Percentiles rank a stretch among this genome's conserved stretches.
These are phyloP conservation scores for Musa troglodytarum DNA, from an alignment of 176 grass and related monocot species.

Conservation along the genomic window DNA sequence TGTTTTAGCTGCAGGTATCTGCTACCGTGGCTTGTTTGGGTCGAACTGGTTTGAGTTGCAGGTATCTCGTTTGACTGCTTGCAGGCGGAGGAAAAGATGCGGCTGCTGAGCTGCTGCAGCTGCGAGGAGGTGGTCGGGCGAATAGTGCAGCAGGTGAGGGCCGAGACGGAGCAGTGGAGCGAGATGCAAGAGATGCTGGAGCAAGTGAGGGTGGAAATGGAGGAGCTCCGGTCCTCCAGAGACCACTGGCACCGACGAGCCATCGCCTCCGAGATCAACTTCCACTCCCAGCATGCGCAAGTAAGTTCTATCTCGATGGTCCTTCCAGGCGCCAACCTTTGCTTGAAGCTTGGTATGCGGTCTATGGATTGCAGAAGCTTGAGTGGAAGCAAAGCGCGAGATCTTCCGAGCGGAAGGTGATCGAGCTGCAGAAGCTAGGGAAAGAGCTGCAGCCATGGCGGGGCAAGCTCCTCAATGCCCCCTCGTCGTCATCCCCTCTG, in stretches of 20 bases:
- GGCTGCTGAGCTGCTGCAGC: slow-evolving; percentile 46
- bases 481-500: slow-evolving; percentile 20
- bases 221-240: slow-evolving; percentile 62
- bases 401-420: slow-evolving; percentile 38
- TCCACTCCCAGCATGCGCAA: slow-evolving; percentile 62
- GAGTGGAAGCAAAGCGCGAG: slow-evolving; percentile 65
- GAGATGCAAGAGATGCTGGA: slow-evolving; percentile 95
- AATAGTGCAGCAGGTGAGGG: slow-evolving; percentile 89
- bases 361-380: slow-evolving; percentile 33
- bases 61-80: not conserved
- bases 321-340: no score
- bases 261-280: slow-evolving; percentile 56
- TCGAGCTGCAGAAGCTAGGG: slow-evolving; percentile 43
- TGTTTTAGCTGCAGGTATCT: no score
- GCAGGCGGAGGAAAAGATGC: slow-evolving; percentile 33
- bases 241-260: slow-evolving; percentile 68
- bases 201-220: slow-evolving; percentile 81
- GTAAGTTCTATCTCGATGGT: slow-evolving; percentile 30
- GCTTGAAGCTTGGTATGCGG: no score
- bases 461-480: slow-evolving; percentile 20
- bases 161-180: slow-evolving; percentile 79
- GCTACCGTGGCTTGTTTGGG: no score
- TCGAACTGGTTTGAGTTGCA: no score
- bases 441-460: slow-evolving; percentile 46
- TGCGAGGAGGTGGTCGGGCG: slow-evolving; percentile 63